Evolutionary conservation across 805 yeast genomes (phyloP).

Genomic region (Kodamaea laetipori): DNA sequence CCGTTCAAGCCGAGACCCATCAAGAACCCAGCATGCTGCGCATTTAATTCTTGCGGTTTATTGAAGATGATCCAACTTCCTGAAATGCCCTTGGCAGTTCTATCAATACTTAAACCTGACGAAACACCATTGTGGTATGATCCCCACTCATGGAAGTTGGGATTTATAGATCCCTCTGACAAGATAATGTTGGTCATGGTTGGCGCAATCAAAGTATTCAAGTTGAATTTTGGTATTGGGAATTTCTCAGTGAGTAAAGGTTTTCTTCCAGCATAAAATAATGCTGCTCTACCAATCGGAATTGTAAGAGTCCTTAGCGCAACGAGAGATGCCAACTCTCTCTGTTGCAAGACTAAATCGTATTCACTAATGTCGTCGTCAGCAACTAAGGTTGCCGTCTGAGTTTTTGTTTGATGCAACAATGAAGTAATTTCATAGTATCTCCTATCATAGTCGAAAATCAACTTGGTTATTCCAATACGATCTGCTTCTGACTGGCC

Average conservation of each 20-base stretch:
- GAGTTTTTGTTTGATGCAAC: conserved; percentile 69
- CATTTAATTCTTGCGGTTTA: conserved; percentile 65
- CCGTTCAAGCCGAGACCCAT: conserved; percentile 92
- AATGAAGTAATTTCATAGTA: conserved; percentile 74
- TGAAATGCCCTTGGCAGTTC: conserved; percentile 64
- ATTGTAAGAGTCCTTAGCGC: conserved; percentile 73
- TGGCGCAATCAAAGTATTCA: conserved; percentile 66
- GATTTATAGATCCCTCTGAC: conserved; percentile 55
- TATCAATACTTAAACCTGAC: conserved; percentile 76
- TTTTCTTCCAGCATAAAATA: conserved; percentile 63
- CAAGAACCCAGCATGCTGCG: conserved; percentile 95
- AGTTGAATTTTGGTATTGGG: conserved; percentile 74
- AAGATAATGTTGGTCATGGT: conserved; percentile 61
- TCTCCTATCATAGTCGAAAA: conserved; percentile 77
- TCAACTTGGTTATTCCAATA: conserved; percentile 63
- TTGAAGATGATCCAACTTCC: conserved; percentile 94
- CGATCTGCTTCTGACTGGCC: conserved; percentile 71
- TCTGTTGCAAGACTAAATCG: conserved; percentile 55
- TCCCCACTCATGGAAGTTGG: conserved; percentile 70
- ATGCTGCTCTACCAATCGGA: conserved; percentile 77
- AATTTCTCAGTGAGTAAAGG: conserved; percentile 87
- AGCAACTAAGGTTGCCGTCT: conserved; percentile 47
- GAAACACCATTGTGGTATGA: conserved; percentile 91
- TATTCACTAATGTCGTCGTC: conserved; percentile 53
- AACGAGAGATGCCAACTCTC: conserved; percentile 59